Base-by-base conservation (phyloP, 352 stramenopile species). In the Pythium sukuiense region DNA sequence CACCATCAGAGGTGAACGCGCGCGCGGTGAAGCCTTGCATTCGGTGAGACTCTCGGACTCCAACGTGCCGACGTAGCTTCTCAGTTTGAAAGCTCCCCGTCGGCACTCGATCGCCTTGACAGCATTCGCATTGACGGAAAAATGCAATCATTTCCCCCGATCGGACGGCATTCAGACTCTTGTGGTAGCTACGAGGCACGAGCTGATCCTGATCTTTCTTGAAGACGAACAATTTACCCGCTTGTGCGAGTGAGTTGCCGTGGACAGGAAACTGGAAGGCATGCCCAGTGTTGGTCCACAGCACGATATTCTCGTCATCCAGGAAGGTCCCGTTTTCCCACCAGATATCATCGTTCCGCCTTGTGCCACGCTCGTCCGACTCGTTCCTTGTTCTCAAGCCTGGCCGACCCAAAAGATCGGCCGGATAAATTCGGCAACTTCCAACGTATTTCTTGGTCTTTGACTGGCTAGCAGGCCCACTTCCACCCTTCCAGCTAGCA, bases 191-290 rank as follows among this genome's bases (percentile, higher is more conserved):
- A 32, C 85, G 74, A n/a, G 85, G 85, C 4, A 93, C 85, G 26
- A 93, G 77, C 58, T 93, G 85, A 45, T 93, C 85, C 64, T 90
- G 74, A 41, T 87, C 81, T 64, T 93, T 91, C 7, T 85, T 93
- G 52, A 95, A 91, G n/a, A 91, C 77, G 18, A 92, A 90, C 52
- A 93, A 72, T 49, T 92, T 88, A 0, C 85, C 83, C 13, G 57
- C 64, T 46, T 56, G 11, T 57, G 67, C 49, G 50, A 26, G 9
- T 59, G 73, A 32, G 48, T 67, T 53, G 26, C 74, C 71, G 5
- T 48, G 55, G 14, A 73, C 64, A 41, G 75, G 70, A 49, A 95
- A 95, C 49, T 81, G 73, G 30, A 92, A 89, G 2, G 87, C 76
- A 48, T 88, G 77, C 0, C 81, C 76, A 3, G 75, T 83, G 27